phyloP scores from a whole-genome alignment of 2,329 filamentous ascomycete species.

The Microsporum canis region DNA sequence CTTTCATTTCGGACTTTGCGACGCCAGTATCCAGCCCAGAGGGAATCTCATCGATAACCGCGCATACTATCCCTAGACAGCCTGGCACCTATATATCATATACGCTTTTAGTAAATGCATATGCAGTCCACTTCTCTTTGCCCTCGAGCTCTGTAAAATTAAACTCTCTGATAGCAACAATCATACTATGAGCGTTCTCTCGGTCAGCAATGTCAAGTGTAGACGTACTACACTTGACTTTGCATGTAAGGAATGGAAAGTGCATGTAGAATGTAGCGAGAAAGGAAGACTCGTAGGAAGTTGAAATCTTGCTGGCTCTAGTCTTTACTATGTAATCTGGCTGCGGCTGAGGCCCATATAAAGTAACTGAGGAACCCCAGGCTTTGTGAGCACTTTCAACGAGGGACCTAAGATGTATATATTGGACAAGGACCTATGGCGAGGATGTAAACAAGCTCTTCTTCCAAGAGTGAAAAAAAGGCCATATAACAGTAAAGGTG shows the following conservation, averaged over 20 bases:
- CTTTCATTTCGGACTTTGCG: not conserved
- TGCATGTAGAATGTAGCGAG: conserved; percentile 39
- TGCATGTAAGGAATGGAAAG: conserved; percentile 41
- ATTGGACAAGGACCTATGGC: too few species aligned
- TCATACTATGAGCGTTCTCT: conserved; percentile 23
- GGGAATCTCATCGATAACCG: conserved; percentile 11
- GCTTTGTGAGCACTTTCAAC: conserved; percentile 35
- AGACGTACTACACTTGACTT: conserved; percentile 36
- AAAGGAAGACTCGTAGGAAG: conserved; percentile 30
- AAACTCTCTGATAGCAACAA: conserved; percentile 27
- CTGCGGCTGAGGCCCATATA: conserved; percentile 31
- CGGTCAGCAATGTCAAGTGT: conserved; percentile 22
- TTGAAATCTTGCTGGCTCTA: conserved; percentile 24
- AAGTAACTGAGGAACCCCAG: conserved; percentile 33
- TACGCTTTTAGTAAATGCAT: conserved; percentile 30
- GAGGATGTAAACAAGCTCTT: not conserved
- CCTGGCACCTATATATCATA: conserved; percentile 28
- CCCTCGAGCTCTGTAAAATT: conserved; percentile 25
- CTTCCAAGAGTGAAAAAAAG: not conserved
- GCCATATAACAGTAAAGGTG: not conserved
- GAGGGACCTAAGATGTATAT: conserved; percentile 26
- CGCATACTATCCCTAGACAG: conserved; percentile 10
- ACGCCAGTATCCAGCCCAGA: not conserved
- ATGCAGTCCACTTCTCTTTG: conserved; percentile 29
- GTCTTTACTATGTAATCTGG: conserved; percentile 36